Evolutionary conservation across 78 protist genomes (phyloP).

Genomic region (Dictyostelium discoideum): dicty_2.7 NC_007091.3:1946501-1947000

Average conservation of each 20-base stretch:
- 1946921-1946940: constrained; percentile 87
- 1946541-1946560: constrained; percentile 83
- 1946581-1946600: constrained; percentile 74
- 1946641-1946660: constrained; percentile 84
- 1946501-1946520: constrained; percentile 80
- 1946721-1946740: constrained; percentile 87
- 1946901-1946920: constrained; percentile 91
- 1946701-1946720: constrained; percentile 80
- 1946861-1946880: constrained; percentile 81
- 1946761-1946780: constrained; percentile 54
- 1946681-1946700: constrained; percentile 77
- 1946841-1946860: constrained; percentile 43
- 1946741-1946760: constrained; percentile 86
- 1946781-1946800: constrained; percentile 76
- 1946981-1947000: constrained; percentile 51
- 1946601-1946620: constrained; percentile 86
- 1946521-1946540: constrained; percentile 73
- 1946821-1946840: constrained; percentile 30
- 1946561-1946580: constrained; percentile 91
- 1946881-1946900: constrained; percentile 87
- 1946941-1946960: constrained; percentile 84
- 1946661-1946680: constrained; percentile 63
- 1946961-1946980: constrained; percentile 75
- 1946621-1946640: constrained; percentile 86
- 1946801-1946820: constrained; percentile 72